Evolutionary conservation across 345 rosid species (phyloP), one percentile per base, ranked within the genome.

Genomic region (Mallotus nudiflorus): DNA sequence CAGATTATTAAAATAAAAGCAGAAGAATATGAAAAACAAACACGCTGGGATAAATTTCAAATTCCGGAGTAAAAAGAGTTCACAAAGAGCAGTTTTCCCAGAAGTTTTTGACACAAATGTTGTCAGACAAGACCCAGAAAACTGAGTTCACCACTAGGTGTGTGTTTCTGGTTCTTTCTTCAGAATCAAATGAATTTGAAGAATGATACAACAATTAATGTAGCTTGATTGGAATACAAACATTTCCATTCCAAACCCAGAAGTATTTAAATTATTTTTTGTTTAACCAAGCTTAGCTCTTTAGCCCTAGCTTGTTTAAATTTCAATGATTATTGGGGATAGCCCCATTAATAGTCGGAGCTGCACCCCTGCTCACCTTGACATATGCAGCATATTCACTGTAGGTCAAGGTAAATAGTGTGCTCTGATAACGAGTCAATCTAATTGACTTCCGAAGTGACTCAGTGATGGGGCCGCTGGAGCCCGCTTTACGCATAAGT

Each of bases 371-470:
- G 29, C 84, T 86, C 31, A 83, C 82, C 88, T 73, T 87, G 66
- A 95, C 94, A 60, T 83, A 87, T 0, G 90, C 80, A 65, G 77
- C 83, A 62, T 95, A 95, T n/a, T 92, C 99, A 6, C 86, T 84
- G 54, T 85, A 92, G 67, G 80, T 80, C 99, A 95, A 66, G 11
- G 88, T 82, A 82, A 90, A 95, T 60, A 92, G 15, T 25, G 98
- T 90, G 81, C 98, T 95, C 82, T 91, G 96, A 81, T 95, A 95
- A 28, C 98, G 93, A n/a, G 96, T 95, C 82, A 95, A 82, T 18
- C 64, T 67, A 53, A 95, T 83, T 64, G 90, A 82, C 85, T 80
- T 85, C 68, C 91, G 84, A 37, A 92, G 80, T 8, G 81, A 62
- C 56, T 95, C 98, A 0, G 86, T 84, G 70, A 95, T 89, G 65